A percentile compares a stretch with the other conserved stretches of the same genome.
These are phyloP conservation scores for Euphrasia confusa DNA, from an alignment of 257 asterid genomes.

Conservation along the genomic window DNA sequence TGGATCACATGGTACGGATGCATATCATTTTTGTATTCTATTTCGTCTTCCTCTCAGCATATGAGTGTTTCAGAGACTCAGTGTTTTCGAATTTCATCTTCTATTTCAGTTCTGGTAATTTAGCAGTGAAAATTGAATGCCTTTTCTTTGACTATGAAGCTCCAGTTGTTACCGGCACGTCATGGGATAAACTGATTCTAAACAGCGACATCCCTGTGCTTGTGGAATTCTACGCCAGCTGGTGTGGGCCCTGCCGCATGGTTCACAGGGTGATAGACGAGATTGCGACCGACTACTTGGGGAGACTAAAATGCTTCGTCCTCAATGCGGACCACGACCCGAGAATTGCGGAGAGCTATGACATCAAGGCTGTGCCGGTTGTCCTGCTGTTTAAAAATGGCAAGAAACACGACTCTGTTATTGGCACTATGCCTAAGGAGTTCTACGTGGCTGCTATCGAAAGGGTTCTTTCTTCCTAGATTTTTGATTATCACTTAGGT, in stretches of 20 bases:
- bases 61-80: too few relatives aligned
- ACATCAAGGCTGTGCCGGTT: conserved; percentile 84
- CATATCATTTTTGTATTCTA: too few relatives aligned
- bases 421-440: conserved; percentile 92
- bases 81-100: too few relatives aligned
- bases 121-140: neutral
- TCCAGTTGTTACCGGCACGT: conserved; percentile 51
- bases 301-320: conserved; percentile 63
- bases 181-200: conserved; percentile 68
- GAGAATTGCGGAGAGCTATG: conserved; percentile 56
- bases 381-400: conserved; percentile 83
- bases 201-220: conserved; percentile 73
- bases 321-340: conserved; percentile 62
- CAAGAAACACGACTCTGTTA: conserved; percentile 46
- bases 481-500: too few relatives aligned
- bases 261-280: conserved; percentile 85
- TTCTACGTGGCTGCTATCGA: conserved; percentile 76
- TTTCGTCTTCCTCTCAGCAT: too few relatives aligned
- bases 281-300: conserved; percentile 71
- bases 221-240: conserved; percentile 77
- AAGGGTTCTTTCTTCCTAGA: conserved; percentile 45
- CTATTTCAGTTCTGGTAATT: neutral
- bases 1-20: neutral
- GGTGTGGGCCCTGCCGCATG: conserved; percentile 98
- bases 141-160: conserved; percentile 39